These are phyloP conservation scores for Phytopythium delawarense DNA, from an alignment of 352 stramenopile genomes.

Conservation along the genomic window DNA sequence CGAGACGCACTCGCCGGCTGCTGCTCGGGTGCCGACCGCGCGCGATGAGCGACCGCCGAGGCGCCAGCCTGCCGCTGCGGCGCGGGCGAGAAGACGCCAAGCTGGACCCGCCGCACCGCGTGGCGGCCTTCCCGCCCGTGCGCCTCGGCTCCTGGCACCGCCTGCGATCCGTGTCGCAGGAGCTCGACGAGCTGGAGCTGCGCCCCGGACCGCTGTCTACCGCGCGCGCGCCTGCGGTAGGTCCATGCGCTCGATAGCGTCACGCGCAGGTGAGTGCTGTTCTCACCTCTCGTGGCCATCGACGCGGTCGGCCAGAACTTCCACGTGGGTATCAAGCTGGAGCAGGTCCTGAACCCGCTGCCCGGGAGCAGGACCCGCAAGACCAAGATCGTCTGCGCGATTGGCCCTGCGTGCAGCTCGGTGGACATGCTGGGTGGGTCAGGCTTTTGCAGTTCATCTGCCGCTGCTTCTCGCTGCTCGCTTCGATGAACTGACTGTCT, in stretches of 20 bases:
- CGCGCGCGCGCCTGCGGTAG: constrained; percentile 32
- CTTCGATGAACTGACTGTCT: neutral
- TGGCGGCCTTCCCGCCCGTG: constrained; percentile 50
- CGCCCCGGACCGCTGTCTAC: constrained; percentile 28
- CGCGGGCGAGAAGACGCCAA: constrained; percentile 25
- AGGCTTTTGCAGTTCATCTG: neutral
- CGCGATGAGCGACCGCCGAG: constrained; percentile 5
- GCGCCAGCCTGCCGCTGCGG: constrained; percentile 8
- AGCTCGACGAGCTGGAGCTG: constrained; percentile 54
- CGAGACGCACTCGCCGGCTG: neutral
- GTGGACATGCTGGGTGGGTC: constrained; percentile 91
- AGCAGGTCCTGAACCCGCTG: constrained; percentile 68
- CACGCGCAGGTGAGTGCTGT: neutral
- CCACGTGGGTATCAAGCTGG: constrained; percentile 59
- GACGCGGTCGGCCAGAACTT: constrained; percentile 34
- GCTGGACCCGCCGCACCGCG: constrained; percentile 27
- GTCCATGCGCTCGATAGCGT: neutral
- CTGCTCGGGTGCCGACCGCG: neutral
- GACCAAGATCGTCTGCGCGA: constrained; percentile 99
- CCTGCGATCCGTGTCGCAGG: constrained; percentile 54
- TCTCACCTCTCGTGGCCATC: neutral
- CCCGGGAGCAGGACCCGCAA: constrained; percentile 54
- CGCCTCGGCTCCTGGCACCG: constrained; percentile 64
- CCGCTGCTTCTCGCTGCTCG: neutral
- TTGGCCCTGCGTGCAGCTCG: constrained; percentile 96